Evolutionary conservation across 2,329 filamentous ascomycete species (phyloP).

Genomic region (Cercospora sp.): DNA sequence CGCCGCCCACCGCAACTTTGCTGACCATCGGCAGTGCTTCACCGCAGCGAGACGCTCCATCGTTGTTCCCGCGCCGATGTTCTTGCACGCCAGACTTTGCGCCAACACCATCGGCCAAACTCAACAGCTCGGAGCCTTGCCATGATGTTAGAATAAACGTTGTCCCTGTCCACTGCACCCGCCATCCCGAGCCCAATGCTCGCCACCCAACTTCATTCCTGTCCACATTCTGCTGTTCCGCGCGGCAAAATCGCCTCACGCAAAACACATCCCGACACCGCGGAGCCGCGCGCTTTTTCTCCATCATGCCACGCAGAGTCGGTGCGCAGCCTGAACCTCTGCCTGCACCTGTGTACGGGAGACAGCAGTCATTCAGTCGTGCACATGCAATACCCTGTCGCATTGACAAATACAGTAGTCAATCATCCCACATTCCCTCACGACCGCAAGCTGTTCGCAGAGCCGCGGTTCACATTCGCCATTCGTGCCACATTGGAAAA

Average conservation of each 20-base stretch:
- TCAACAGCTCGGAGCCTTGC: neutral
- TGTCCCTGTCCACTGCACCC: neutral
- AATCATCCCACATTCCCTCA: too few species aligned
- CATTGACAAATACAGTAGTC: neutral
- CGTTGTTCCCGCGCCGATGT: neutral
- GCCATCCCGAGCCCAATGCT: neutral
- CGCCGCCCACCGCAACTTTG: neutral
- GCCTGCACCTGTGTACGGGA: neutral
- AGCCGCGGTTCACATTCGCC: neutral
- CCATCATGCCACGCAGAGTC: neutral
- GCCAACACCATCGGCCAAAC: neutral
- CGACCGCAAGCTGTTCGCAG: neutral
- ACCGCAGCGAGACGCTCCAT: too few species aligned
- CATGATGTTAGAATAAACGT: conserved; percentile 3
- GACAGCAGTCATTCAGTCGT: neutral
- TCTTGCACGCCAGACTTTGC: neutral
- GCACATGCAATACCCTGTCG: neutral
- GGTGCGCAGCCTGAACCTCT: too few species aligned
- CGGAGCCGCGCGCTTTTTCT: neutral
- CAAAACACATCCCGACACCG: neutral
- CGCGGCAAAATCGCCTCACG: neutral
- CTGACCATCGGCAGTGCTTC: neutral
- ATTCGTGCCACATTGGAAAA: neutral
- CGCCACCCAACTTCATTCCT: neutral
- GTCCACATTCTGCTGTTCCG: neutral